Evolutionary conservation across 306 rosid genomes (phyloP), one percentile per base, ranked within the genome.

Genomic region (Prunus mongolica): DNA sequence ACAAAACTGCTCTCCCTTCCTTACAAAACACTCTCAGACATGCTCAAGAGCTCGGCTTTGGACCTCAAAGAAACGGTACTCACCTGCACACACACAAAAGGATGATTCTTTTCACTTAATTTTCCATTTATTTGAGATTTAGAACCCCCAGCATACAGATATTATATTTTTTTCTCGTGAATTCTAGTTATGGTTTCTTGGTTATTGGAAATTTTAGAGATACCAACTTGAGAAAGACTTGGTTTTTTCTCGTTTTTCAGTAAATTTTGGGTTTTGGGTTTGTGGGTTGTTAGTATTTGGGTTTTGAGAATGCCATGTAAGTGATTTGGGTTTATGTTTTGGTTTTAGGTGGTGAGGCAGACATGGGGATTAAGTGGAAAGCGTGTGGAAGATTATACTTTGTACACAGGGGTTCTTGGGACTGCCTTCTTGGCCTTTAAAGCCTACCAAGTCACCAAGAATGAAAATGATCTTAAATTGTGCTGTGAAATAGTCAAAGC

Each of bases 381-480:
- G 71, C 88, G 76, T 81, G 87, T 84, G 72, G 84, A 67, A 74
- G 97, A 91, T 71, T 90, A 80, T 80, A 84, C 86, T 44, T 71
- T 91, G n/a, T 93, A 88, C 75, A 83, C 97, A 5, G 96, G 98
- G 45, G 82, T 79, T 56, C 90, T 93, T 62, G 98, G 98, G 62
- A 90, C 97, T 30, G 96, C 94, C 5, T 91, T 66, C 78, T 50
- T 91, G 69, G 82, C 83, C 71, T 90, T 93, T 72, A 88, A 88
- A 79, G 86, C 91, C 28, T 91, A 82, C 69, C 89, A 80, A 81
- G 85, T 90, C 55, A 88, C 91, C 60, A 82, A 91, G 20, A 80
- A 87, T 46, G 76, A 5, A 24, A 78, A 46, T 82, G 96, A 93
- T 81, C 98, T 90, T 82, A 78, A 72, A 52, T 79, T 91, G 47